Base-by-base conservation (phyloP, 2,329 filamentous ascomycete genomes). In the Thermothelomyces thermophilus region DNA sequence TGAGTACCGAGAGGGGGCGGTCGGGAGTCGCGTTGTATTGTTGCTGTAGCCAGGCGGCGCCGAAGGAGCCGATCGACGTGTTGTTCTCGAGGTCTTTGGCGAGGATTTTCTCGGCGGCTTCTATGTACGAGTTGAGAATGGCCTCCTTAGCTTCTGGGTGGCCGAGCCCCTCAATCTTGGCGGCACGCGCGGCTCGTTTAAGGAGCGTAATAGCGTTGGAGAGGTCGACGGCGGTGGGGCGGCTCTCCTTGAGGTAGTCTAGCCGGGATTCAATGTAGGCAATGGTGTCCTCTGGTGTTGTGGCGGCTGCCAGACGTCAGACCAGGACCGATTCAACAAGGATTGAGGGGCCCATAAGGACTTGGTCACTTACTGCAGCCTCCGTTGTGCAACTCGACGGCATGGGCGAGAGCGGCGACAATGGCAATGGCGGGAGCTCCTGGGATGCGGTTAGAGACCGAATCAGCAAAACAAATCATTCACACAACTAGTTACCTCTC, bases 401-500 rank as follows among this genome's bases (percentile, higher is more conserved):
- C 90, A 31, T 96, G 79, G 2, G 87, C 84, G 30, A 98, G 78
- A 17, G 87, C 87, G 19, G 93, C 93, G n/a, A 98, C 93, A 57
- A 98, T 97, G 39, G 93, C 93, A 66, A 98, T 98, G 40, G 93
- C 93, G 0, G 93, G 93, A 5, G 93, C 93, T 35, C 88, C 86
- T 73, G 34, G 2, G 8, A 46, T 10, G 41, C 7, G 9, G 41
- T 48, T 9, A 46, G 44, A 46, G 17, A n/a, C 41, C 10, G 6
- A 51, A 34, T 41, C 17, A 17, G 41, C 31, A 26, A 30, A 9
- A 2, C 9, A 9, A 6, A 16, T 10, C 2, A 28, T 19, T 9
- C 1, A 17, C 2, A 0, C n/a, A 6, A 40, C 54, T 43, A n/a
- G n/a, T n/a, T 60, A 71, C 71, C 88, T 61, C 87, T 82, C 6